These are phyloP conservation scores for Agrocybe praecox DNA, from an alignment of 768 basidiomycete genomes.

Conservation along the genomic window DNA sequence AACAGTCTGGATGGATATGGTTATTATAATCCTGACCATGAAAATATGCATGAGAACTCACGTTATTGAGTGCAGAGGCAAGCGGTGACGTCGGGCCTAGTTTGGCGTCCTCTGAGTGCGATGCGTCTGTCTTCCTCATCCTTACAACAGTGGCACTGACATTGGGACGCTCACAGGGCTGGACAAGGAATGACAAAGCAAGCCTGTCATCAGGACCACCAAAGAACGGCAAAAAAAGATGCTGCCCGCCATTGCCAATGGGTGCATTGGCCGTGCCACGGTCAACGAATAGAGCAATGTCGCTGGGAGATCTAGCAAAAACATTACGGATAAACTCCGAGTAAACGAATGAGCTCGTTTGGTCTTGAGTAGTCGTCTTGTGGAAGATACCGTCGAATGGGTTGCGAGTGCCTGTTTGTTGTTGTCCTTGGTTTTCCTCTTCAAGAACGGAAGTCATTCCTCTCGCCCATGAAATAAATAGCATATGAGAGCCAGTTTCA, in stretches of 20 bases:
- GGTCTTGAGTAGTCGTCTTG: constrained; percentile 46
- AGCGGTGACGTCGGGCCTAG: constrained; percentile 11
- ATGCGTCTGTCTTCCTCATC: constrained; percentile 46
- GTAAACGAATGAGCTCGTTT: constrained; percentile 58
- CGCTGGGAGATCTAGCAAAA: constrained; percentile 68
- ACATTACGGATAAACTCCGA: constrained; percentile 87
- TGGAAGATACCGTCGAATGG: constrained; percentile 85
- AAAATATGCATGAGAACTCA: constrained; percentile 19
- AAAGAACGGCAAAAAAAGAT: constrained; percentile 88
- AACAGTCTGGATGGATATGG: constrained; percentile 38
- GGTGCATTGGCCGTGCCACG: constrained; percentile 45
- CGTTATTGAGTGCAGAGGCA: constrained; percentile 28
- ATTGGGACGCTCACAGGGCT: constrained; percentile 63
- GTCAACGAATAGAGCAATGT: constrained; percentile 89
- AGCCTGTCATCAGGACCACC: constrained; percentile 94
- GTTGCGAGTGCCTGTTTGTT: constrained; percentile 38
- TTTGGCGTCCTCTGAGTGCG: constrained; percentile 22
- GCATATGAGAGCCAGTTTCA: constrained; percentile 64
- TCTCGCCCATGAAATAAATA: constrained; percentile 85
- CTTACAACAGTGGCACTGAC: constrained; percentile 77
- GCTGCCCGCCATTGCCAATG: constrained; percentile 39
- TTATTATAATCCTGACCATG: neutral
- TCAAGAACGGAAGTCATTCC: constrained; percentile 33
- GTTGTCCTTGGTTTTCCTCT: constrained; percentile 23
- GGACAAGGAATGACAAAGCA: constrained; percentile 79